Evolutionary conservation across 805 yeast genomes (phyloP).

Genomic region (Wickerhamomyces mucosus): DNA sequence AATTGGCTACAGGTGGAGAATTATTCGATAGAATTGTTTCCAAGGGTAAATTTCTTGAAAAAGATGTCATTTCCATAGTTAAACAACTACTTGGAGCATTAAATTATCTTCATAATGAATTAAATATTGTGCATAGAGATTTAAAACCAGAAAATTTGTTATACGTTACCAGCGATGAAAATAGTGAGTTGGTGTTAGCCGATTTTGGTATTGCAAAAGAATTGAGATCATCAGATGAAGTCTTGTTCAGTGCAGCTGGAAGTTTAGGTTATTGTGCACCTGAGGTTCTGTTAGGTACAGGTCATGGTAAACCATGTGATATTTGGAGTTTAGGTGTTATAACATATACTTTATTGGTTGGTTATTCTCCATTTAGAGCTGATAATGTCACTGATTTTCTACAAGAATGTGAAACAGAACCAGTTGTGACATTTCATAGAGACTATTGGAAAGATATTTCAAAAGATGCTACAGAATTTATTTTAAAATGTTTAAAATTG

Average conservation of each 20-base stretch:
- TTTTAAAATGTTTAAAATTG: constrained; percentile 57
- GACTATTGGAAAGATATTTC: constrained; percentile 82
- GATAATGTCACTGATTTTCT: constrained; percentile 77
- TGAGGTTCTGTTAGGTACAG: constrained; percentile 70
- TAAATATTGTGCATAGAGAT: constrained; percentile 85
- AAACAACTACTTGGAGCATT: constrained; percentile 72
- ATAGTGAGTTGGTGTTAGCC: constrained; percentile 75
- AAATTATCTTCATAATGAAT: constrained; percentile 57
- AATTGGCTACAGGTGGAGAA: constrained; percentile 94
- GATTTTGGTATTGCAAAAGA: constrained; percentile 94
- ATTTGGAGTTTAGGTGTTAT: constrained; percentile 94
- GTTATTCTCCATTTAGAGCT: constrained; percentile 85
- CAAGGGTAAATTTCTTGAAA: constrained; percentile 79
- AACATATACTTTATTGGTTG: constrained; percentile 81
- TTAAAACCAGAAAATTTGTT: constrained; percentile 90
- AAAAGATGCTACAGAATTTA: constrained; percentile 71
- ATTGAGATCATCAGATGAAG: constrained; percentile 48
- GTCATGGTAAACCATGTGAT: constrained; percentile 94
- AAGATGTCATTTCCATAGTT: constrained; percentile 71
- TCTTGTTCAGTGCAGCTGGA: constrained; percentile 70
- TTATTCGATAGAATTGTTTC: constrained; percentile 78
- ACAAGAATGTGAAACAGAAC: constrained; percentile 61
- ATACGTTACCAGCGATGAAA: constrained; percentile 46
- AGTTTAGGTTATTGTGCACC: constrained; percentile 97
- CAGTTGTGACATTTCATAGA: constrained; percentile 76